Evolutionary conservation across 192 early-diverging fungal species (phyloP).

Genomic region (Entophlyctis helioformis): DNA sequence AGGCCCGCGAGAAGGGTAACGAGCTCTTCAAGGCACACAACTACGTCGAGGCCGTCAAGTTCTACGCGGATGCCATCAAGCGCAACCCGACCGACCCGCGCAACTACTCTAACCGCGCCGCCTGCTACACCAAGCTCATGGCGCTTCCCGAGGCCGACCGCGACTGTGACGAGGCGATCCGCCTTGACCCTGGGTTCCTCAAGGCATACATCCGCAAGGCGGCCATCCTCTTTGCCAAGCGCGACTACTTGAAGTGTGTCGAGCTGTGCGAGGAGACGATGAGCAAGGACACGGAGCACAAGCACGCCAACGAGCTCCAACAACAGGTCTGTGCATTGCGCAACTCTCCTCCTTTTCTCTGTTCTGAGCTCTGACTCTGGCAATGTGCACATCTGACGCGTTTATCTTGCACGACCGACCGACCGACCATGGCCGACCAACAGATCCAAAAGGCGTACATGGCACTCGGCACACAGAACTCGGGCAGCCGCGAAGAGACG

Average conservation of each 20-base stretch:
- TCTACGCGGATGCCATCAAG: constrained; percentile 95
- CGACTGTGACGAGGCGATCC: constrained; percentile 85
- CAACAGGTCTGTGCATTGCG: constrained; percentile 27
- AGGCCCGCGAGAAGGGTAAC: constrained; percentile 90
- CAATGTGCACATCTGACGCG: no score
- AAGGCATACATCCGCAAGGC: constrained; percentile 97
- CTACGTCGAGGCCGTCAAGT: constrained; percentile 75
- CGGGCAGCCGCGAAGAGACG: constrained; percentile 64
- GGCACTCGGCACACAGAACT: constrained; percentile 54
- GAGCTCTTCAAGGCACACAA: constrained; percentile 81
- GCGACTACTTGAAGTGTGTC: constrained; percentile 74
- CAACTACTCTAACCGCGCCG: constrained; percentile 93
- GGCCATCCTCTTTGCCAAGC: constrained; percentile 73
- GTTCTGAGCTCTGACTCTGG: background rate
- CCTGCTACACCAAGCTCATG: constrained; percentile 88
- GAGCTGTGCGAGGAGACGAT: constrained; percentile 71
- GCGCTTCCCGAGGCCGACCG: constrained; percentile 87
- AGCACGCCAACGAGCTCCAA: constrained; percentile 77
- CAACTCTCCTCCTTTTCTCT: background rate
- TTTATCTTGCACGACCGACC: no score
- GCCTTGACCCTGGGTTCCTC: constrained; percentile 75
- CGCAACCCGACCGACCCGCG: constrained; percentile 82
- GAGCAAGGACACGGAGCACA: constrained; percentile 67
- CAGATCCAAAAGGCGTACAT: constrained; percentile 62
- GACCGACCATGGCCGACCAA: no score